Evolutionary conservation across 192 early-diverging fungal genomes (phyloP), one percentile per base, ranked within the genome.

Genomic region (Backusella australiensis): DNA sequence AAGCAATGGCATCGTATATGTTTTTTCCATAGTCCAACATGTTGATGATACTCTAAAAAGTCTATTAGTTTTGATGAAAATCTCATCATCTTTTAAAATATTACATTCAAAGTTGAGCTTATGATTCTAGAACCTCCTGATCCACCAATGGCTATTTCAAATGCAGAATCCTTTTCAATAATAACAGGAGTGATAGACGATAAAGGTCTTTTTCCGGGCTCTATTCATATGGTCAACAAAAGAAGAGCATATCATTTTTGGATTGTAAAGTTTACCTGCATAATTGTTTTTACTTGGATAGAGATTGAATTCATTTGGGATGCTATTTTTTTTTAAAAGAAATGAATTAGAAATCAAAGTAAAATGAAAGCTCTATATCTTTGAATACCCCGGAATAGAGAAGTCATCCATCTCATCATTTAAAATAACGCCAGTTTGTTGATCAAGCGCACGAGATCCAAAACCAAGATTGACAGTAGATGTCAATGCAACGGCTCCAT

Each of bases 331-430:
- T n/a, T n/a, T 49, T 19, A 49, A 29, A 29, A 0, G 3, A 26
- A 63, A 63, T 39, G 38, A 39, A 12, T 63, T 29, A 63, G 9
- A 63, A 29, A 12, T 11, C 23, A 63, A 14, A 12, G 11, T 11
- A 29, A 12, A 29, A 9, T 29, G 9, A 1, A 11, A 63, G 3
- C 14, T 9, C 4, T 56, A n/a, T 26, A 56, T 7, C 7, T 32
- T 32, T 32, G 32, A 26, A 29, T 63, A 63, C 56, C 56, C 92
- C 34, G 91, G 91, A 12, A 91, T 93, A 71, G 92, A 93, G 76
- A 98, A 98, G 75, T 98, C 97, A 81, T 98, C 94, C 95, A 97
- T 96, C 77, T 98, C 91, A 79, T 97, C 91, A 79, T 98, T 98
- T 44, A 98, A 85, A 44, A 98, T 92, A 66, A 98, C 84, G 14